Conservation (phyloP, 345 rosid species). For the Draba incana region DNA sequence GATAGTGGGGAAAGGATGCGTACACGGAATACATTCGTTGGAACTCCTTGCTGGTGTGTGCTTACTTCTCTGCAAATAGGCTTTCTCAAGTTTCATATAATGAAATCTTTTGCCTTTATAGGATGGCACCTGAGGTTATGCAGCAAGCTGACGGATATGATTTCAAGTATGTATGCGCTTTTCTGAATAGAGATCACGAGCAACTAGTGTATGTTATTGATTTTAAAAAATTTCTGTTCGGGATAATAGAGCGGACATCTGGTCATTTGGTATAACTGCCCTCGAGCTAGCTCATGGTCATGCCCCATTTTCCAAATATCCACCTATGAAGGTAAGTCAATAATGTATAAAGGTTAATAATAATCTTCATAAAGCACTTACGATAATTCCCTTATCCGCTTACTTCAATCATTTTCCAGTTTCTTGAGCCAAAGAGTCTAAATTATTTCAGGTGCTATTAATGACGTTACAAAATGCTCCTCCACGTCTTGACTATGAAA, state of each 20-base stretch:
- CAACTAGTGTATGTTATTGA: not conserved
- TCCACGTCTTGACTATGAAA: slow-evolving; percentile 88
- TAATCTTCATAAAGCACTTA: not conserved
- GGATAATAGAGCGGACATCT: slow-evolving; percentile 70
- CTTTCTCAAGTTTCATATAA: not conserved
- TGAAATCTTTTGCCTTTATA: slow-evolving; percentile 28
- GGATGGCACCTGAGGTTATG: slow-evolving; percentile 99
- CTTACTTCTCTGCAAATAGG: slow-evolving; percentile 4
- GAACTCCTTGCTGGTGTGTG: slow-evolving; percentile 84
- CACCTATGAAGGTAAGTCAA: slow-evolving; percentile 73
- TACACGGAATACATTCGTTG: slow-evolving; percentile 81
- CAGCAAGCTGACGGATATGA: slow-evolving; percentile 92
- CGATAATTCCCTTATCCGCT: no score
- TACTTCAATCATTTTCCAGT: slow-evolving; percentile 3
- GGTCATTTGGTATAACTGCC: slow-evolving; percentile 94
- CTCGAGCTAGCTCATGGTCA: slow-evolving; percentile 94
- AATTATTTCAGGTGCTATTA: slow-evolving; percentile 60
- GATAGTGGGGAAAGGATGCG: slow-evolving; percentile 88
- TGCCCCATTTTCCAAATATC: slow-evolving; percentile 91
- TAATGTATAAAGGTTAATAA: not conserved
- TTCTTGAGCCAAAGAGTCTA: slow-evolving; percentile 13
- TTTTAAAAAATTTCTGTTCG: not conserved
- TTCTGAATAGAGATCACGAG: not conserved
- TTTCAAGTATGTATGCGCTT: slow-evolving; percentile 62
- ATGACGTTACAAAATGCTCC: slow-evolving; percentile 96